Conservation (phyloP, 768 basidiomycete genomes). For the Suillus americanus region DNA sequence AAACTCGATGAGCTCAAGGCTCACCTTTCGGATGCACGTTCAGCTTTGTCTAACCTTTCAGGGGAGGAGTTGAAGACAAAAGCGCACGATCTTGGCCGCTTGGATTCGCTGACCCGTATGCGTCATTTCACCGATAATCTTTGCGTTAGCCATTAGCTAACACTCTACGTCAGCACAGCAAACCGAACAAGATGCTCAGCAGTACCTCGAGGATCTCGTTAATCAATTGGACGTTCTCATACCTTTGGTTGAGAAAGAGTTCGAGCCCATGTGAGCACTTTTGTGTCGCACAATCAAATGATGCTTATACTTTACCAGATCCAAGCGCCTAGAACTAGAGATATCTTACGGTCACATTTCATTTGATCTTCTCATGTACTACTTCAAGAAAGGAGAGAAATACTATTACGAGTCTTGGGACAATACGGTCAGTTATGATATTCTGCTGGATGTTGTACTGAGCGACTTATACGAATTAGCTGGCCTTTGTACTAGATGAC, state of each 20-base stretch:
- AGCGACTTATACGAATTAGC: background rate
- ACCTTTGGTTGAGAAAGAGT: constrained; percentile 14
- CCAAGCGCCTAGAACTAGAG: constrained; percentile 16
- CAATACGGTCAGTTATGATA: background rate
- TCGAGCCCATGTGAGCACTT: constrained; percentile 17
- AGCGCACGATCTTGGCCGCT: constrained; percentile 8
- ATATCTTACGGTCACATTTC: constrained; percentile 18
- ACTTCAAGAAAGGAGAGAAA: constrained; percentile 12
- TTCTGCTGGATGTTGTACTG: background rate
- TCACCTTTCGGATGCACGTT: constrained; percentile 2
- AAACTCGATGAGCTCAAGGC: constrained; percentile 7
- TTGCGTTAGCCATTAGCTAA: background rate
- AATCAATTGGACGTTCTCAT: constrained; percentile 15
- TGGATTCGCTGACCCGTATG: constrained; percentile 5
- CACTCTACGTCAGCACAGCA: background rate
- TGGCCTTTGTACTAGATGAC: background rate
- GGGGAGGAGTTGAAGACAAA: background rate
- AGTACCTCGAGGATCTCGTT: constrained; percentile 10
- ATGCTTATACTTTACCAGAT: constrained; percentile 7
- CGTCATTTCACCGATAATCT: too few relatives aligned
- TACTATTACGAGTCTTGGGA: background rate
- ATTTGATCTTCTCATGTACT: constrained; percentile 17
- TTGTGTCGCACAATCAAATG: background rate
- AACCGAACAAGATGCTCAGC: constrained; percentile 2
- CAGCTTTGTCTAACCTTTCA: background rate